A percentile compares a stretch with the other conserved stretches of the same genome.
Conservation (phyloP, 352 stramenopile genomes). For the Pilasporangium apinafurcum region DNA sequence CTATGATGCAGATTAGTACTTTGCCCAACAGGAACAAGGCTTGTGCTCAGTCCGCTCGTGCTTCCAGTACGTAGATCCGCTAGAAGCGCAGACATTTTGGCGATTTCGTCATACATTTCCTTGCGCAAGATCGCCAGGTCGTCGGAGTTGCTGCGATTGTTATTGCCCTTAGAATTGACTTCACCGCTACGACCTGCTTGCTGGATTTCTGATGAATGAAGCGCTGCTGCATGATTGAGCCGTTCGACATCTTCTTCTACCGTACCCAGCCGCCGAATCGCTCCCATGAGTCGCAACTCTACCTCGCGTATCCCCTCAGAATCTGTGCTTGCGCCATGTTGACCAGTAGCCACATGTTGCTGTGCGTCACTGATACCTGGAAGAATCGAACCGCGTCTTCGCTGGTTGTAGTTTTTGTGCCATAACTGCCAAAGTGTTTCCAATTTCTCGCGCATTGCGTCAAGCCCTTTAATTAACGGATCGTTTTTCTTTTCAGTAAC, state of each 20-base stretch:
- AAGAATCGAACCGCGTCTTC: conserved; percentile 12
- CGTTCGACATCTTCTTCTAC: conserved; percentile 65
- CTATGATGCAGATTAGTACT: conserved; percentile 7
- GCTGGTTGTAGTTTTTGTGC: conserved; percentile 54
- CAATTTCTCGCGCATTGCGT: conserved; percentile 64
- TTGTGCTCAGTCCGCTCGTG: conserved; percentile 3
- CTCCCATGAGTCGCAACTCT: conserved; percentile 51
- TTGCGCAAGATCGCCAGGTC: conserved; percentile 42
- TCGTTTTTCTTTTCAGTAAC: conserved; percentile 75
- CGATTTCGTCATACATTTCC: conserved; percentile 46
- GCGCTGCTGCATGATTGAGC: conserved; percentile 21
- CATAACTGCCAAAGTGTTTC: conserved; percentile 56
- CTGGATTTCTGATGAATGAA: conserved; percentile 14
- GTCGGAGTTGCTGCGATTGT: conserved; percentile 4
- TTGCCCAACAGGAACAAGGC: conserved; percentile 11
- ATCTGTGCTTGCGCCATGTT: conserved; percentile 1
- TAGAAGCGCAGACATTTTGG: conserved; percentile 24
- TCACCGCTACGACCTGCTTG: not conserved
- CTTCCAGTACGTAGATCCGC: conserved; percentile 14
- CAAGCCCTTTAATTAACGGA: conserved; percentile 59
- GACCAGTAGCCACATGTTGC: conserved; percentile 4
- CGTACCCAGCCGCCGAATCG: conserved; percentile 39
- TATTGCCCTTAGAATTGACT: no score
- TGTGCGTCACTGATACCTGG: conserved; percentile 3
- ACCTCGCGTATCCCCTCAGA: conserved; percentile 40